These are phyloP conservation scores for Ballota nigra DNA, from an alignment of 257 asterid genomes.

Conservation along the genomic window DNA sequence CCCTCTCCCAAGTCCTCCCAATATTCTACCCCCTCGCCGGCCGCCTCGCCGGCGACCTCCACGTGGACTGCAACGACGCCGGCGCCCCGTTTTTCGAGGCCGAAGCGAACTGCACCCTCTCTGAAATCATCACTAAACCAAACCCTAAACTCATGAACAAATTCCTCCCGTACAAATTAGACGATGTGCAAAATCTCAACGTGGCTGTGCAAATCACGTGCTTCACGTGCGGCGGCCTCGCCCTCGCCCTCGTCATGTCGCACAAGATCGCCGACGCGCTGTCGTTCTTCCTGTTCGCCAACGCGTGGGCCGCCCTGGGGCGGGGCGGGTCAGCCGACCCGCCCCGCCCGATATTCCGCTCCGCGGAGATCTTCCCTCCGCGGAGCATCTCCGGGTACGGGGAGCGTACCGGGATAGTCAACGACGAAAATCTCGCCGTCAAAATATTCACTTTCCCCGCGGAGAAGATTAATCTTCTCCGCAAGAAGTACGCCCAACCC, in stretches of 20 bases:
- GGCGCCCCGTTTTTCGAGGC: constrained; percentile 43
- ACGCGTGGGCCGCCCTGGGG: constrained; percentile 43
- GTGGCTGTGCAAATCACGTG: constrained; percentile 33
- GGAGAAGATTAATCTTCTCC: constrained; percentile 27
- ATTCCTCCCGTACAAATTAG: constrained; percentile 35
- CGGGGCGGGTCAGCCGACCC: not conserved
- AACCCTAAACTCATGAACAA: constrained; percentile 29
- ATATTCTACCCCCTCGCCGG: constrained; percentile 54
- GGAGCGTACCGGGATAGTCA: constrained; percentile 22
- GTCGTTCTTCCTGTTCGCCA: constrained; percentile 27
- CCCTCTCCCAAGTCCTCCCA: constrained; percentile 40
- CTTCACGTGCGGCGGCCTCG: constrained; percentile 45
- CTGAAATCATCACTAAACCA: constrained; percentile 20
- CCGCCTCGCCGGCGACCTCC: constrained; percentile 26
- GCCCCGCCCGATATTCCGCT: constrained; percentile 29
- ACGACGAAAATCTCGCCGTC: constrained; percentile 31
- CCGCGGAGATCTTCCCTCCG: constrained; percentile 42
- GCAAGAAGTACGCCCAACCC: constrained; percentile 35
- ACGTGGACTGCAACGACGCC: constrained; percentile 42
- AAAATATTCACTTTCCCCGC: constrained; percentile 40
- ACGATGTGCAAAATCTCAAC: constrained; percentile 22
- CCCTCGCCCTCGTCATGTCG: constrained; percentile 33
- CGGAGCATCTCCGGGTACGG: constrained; percentile 27
- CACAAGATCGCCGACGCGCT: constrained; percentile 47
- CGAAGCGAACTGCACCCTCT: constrained; percentile 31